Evolutionary conservation across 495 filamentous ascomycete genomes (phyloP), one percentile per base, ranked within the genome.

Genomic region (Penicillium riverlandense): DNA sequence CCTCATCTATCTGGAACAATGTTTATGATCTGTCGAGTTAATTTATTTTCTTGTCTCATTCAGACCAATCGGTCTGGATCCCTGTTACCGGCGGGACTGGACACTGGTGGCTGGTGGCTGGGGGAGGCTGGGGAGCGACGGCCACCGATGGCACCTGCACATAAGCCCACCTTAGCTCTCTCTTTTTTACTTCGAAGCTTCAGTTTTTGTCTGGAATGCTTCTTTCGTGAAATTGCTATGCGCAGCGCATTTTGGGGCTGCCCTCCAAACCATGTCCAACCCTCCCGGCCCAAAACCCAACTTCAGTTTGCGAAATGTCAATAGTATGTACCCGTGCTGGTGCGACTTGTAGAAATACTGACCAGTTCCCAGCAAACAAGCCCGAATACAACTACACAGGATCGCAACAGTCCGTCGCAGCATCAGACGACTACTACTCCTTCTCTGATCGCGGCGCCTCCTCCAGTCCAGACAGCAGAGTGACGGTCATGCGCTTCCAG

Each of bases 371-470:
- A 79, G 74, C 72, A 59, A 74, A 62, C 58, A 70, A 61, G 54
- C 76, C 75, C 36, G 77, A 78, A 57, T 50, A 84, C 35, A 58
- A 70, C 13, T 70, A 74, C 44, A 62, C 70, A 40, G 54, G 68
- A 45, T 83, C 79, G 1, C 69, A 70, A 46, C 82, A 81, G 51
- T 84, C 79, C 36, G 62, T 79, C 40, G 69, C 80, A 37, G 81
- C 80, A 37, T 83, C 81, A 34, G 79, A 84, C 65, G 77, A 84
- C 62, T 84, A 83, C 59, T 81, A 78, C 55, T 82, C 79, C n/a
- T 68, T 81, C 53, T 76, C 74, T 27, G 77, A 76, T 33, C 61
- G 63, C 45, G 22, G 22, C 22, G 55, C 65, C 32, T 71, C 72
- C 36, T 57, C 66, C 27, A 62, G 53, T 37, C 67, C 70, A 30